A percentile compares a stretch with the other conserved stretches of the same genome.
These are phyloP conservation scores for Pseudocercospora eumusae DNA, from an alignment of 2,329 filamentous ascomycete species.

Conservation along the genomic window DNA sequence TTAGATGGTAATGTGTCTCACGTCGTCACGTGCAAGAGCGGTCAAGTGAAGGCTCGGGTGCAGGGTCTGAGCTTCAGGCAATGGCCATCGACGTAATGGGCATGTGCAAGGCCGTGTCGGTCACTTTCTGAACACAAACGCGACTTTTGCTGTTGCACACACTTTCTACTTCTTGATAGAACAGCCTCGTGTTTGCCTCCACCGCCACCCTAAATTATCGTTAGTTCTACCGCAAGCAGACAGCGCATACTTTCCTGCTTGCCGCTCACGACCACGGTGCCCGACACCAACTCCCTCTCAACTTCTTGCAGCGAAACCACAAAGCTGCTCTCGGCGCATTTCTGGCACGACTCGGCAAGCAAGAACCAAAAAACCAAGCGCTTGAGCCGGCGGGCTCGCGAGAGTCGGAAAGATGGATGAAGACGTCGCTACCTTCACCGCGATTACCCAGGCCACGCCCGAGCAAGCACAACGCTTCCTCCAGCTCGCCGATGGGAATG, in stretches of 20 bases:
- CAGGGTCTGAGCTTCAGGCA: neutral
- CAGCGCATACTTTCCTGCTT: neutral
- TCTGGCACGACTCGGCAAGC: neutral
- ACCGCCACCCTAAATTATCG: neutral
- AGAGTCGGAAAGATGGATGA: constrained; percentile 50
- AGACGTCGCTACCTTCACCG: constrained; percentile 71
- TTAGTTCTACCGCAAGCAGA: neutral
- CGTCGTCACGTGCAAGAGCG: neutral
- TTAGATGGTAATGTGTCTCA: no score
- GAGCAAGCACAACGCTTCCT: constrained; percentile 80
- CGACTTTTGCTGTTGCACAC: constrained; percentile 5
- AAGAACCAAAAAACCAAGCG: neutral
- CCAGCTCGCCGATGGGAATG: constrained; percentile 77
- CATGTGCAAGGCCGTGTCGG: neutral
- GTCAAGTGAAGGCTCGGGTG: neutral
- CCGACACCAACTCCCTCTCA: neutral
- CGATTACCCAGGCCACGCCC: constrained; percentile 74
- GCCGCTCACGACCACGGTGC: neutral
- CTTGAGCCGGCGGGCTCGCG: constrained; percentile 11
- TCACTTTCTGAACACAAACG: constrained; percentile 4
- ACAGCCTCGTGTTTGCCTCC: neutral
- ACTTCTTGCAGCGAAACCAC: neutral
- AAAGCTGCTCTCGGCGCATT: neutral
- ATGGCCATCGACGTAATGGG: neutral
- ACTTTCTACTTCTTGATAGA: neutral